Conservation (phyloP, 352 stramenopile genomes). For the Phytophthora agathidicida region DNA sequence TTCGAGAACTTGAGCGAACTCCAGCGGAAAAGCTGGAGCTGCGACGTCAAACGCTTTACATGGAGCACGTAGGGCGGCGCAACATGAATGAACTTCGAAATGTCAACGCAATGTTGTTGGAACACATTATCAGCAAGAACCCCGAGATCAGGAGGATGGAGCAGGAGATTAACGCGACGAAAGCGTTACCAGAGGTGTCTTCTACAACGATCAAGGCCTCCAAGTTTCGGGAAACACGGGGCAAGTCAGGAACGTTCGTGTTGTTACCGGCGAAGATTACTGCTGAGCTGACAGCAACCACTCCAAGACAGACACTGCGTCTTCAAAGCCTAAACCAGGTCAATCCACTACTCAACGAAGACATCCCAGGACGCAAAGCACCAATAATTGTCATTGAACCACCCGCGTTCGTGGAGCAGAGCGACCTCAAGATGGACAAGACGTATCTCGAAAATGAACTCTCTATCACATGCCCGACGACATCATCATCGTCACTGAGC, state of each 20-base stretch:
- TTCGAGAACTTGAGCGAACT: slow-evolving; percentile 57
- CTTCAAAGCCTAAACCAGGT: slow-evolving; percentile 63
- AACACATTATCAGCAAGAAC: slow-evolving; percentile 75
- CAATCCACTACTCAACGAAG: slow-evolving; percentile 35
- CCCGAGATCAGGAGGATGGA: slow-evolving; percentile 54
- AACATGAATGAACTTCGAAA: slow-evolving; percentile 51
- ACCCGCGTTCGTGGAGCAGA: slow-evolving; percentile 44
- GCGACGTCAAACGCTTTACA: slow-evolving; percentile 48
- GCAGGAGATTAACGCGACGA: slow-evolving; percentile 24
- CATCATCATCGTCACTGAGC: slow-evolving; percentile 9
- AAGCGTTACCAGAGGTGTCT: background rate
- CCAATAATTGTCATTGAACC: slow-evolving; percentile 9
- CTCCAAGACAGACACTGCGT: slow-evolving; percentile 26
- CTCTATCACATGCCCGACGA: slow-evolving; percentile 41
- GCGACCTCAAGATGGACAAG: slow-evolving; percentile 65
- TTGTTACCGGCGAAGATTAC: slow-evolving; percentile 6
- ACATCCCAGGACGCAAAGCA: slow-evolving; percentile 39
- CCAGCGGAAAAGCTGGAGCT: slow-evolving; percentile 45
- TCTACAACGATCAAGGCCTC: background rate
- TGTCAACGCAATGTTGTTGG: slow-evolving; percentile 59
- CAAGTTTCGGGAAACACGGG: slow-evolving; percentile 10
- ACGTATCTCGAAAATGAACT: slow-evolving; percentile 66
- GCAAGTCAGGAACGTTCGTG: slow-evolving; percentile 8
- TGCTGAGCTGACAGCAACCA: slow-evolving; percentile 1
- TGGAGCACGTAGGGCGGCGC: slow-evolving; percentile 56